Percentiles rank a stretch among this genome's conserved stretches.
phyloP scores from a whole-genome alignment of 352 stramenopile genomes.

The Globisporangium paddicum region DNA sequence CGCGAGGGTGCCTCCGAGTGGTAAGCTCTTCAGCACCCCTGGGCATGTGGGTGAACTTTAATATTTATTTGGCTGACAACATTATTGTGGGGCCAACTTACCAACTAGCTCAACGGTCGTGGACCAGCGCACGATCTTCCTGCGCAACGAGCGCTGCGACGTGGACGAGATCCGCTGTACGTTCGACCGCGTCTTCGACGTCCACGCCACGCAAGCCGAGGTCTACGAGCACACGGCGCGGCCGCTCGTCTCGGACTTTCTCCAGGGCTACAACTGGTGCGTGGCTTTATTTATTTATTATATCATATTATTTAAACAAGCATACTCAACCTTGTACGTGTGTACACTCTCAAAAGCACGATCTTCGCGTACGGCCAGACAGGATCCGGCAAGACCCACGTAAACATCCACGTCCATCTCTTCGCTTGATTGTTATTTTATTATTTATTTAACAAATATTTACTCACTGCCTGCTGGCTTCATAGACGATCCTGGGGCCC shows the following conservation, averaged over 20 bases:
- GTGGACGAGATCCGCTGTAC: constrained; percentile 72
- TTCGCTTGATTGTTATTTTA: too few relatives aligned
- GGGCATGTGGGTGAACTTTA: neutral
- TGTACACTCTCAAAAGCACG: constrained; percentile 18
- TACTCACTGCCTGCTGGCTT: too few relatives aligned
- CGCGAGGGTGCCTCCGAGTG: constrained; percentile 55
- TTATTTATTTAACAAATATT: too few relatives aligned
- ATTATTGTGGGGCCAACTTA: neutral
- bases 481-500: constrained; percentile 68
- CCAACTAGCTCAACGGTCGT: constrained; percentile 46
- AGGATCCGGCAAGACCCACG: constrained; percentile 55
- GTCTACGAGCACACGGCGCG: constrained; percentile 70
- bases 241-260: constrained; percentile 56
- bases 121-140: constrained; percentile 46
- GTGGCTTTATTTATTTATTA: too few relatives aligned
- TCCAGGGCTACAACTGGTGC: constrained; percentile 76
- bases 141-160: constrained; percentile 64
- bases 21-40: constrained; percentile 21
- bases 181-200: constrained; percentile 69
- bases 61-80: neutral
- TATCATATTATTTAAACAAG: too few relatives aligned
- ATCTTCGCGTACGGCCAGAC: constrained; percentile 58
- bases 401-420: too few relatives aligned
- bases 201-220: constrained; percentile 51
- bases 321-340: neutral